Percentiles rank a stretch among this genome's conserved stretches.
Evolutionary conservation across 2,329 filamentous ascomycete species (phyloP).

Genomic region (Dendryphion nanum): DNA sequence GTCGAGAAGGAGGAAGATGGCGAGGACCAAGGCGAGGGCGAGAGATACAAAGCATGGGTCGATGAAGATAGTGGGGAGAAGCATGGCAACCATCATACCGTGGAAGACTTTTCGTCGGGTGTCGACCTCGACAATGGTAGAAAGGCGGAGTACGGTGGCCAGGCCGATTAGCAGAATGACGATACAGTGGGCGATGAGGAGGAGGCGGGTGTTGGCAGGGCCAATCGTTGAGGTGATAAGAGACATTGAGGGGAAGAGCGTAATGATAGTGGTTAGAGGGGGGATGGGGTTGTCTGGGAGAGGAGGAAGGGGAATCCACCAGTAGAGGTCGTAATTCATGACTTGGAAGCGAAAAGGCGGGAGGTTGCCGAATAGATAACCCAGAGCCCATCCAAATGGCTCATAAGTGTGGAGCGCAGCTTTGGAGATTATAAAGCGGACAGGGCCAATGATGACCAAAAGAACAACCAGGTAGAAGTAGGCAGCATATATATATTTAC

Average conservation of each 20-base stretch:
- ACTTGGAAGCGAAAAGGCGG: conserved; percentile 70
- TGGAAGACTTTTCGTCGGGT: conserved; percentile 97
- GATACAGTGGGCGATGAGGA: conserved; percentile 73
- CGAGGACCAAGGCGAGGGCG: conserved; percentile 74
- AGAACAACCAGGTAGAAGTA: conserved; percentile 73
- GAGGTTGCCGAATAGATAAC: conserved; percentile 83
- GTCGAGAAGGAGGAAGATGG: conserved; percentile 85
- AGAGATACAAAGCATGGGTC: conserved; percentile 83
- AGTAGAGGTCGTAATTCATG: conserved; percentile 64
- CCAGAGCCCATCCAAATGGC: conserved; percentile 87
- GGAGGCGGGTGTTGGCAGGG: conserved; percentile 76
- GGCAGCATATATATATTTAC: conserved; percentile 80
- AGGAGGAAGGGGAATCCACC: conserved; percentile 72
- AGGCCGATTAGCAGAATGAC: conserved; percentile 69
- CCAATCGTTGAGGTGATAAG: conserved; percentile 66
- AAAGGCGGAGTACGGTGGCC: conserved; percentile 70
- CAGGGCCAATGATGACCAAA: conserved; percentile 64
- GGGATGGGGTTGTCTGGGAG: conserved; percentile 22
- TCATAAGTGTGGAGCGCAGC: conserved; percentile 71
- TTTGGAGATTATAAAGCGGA: conserved; percentile 67
- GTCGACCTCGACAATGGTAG: conserved; percentile 82
- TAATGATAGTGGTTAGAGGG: neutral
- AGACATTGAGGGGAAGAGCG: conserved; percentile 30
- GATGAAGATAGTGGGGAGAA: conserved; percentile 80
- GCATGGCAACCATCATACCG: conserved; percentile 97